Conservation (phyloP, 2,329 filamentous ascomycete species). For the Trichoderma lentiforme region DNA sequence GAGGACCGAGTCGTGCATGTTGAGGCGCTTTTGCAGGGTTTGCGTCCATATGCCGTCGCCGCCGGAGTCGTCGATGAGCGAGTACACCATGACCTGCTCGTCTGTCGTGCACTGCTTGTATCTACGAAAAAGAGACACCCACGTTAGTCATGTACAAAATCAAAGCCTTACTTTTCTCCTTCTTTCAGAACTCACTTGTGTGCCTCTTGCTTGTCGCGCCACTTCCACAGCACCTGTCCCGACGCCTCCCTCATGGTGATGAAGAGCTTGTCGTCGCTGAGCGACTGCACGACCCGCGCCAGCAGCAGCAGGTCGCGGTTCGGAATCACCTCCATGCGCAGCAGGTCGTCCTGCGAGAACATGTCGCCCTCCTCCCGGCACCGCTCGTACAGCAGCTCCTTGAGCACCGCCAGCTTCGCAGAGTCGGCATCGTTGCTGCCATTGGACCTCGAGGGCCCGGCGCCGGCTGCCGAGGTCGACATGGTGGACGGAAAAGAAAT, state of each 20-base stretch:
- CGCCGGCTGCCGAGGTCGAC: slow-evolving; percentile 28
- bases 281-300: slow-evolving; percentile 52
- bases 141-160: neutral
- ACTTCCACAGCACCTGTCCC: slow-evolving; percentile 50
- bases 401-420: slow-evolving; percentile 49
- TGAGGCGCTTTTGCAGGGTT: slow-evolving; percentile 73
- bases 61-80: slow-evolving; percentile 80
- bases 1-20: slow-evolving; percentile 79
- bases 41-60: slow-evolving; percentile 89
- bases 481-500: slow-evolving; percentile 4
- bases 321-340: slow-evolving; percentile 56
- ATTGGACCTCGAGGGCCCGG: slow-evolving; percentile 22
- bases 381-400: slow-evolving; percentile 55
- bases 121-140: slow-evolving; percentile 24
- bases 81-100: slow-evolving; percentile 81
- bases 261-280: slow-evolving; percentile 60
- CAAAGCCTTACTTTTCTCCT: neutral
- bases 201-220: slow-evolving; percentile 58
- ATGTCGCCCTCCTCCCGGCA: slow-evolving; percentile 50
- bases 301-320: slow-evolving; percentile 54
- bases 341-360: slow-evolving; percentile 58
- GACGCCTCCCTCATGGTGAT: slow-evolving; percentile 42
- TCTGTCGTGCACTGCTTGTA: slow-evolving; percentile 61
- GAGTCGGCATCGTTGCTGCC: slow-evolving; percentile 30
- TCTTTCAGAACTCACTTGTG: slow-evolving; percentile 48